phyloP scores from a whole-genome alignment of 495 filamentous ascomycete genomes.

The Aspergillus sclerotiicarbonarius region DNA sequence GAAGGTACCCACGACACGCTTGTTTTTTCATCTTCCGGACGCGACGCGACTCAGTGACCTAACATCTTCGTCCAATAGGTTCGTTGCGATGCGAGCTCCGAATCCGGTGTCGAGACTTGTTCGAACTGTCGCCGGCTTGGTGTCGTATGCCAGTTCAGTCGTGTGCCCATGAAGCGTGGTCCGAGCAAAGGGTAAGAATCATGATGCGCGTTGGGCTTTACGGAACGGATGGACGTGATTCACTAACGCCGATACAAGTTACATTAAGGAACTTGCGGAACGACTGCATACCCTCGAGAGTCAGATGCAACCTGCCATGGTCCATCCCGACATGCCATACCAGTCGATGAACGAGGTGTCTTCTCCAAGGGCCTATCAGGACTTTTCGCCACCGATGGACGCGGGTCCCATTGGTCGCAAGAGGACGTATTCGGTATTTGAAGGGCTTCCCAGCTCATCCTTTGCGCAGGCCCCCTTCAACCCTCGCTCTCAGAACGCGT shows the following conservation, averaged over 20 bases:
- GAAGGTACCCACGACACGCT: slow-evolving; percentile 56
- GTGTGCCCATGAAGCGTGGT: slow-evolving; percentile 91
- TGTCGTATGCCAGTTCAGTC: slow-evolving; percentile 80
- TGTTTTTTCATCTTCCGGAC: slow-evolving; percentile 8
- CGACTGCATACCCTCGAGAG: slow-evolving; percentile 80
- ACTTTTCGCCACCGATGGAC: slow-evolving; percentile 50
- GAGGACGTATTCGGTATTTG: slow-evolving; percentile 57
- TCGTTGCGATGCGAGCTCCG: slow-evolving; percentile 84
- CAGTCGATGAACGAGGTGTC: slow-evolving; percentile 48
- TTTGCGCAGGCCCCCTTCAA: slow-evolving; percentile 47
- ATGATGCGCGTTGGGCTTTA: slow-evolving; percentile 2
- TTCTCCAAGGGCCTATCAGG: slow-evolving; percentile 43
- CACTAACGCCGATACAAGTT: slow-evolving; percentile 51
- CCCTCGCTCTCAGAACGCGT: slow-evolving; percentile 40
- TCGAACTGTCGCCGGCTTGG: slow-evolving; percentile 80
- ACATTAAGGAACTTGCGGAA: slow-evolving; percentile 95
- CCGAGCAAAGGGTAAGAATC: slow-evolving; percentile 85
- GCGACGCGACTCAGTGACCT: slow-evolving; percentile 19
- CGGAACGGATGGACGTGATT: slow-evolving; percentile 8
- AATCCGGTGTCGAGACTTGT: slow-evolving; percentile 75
- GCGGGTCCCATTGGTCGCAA: slow-evolving; percentile 44
- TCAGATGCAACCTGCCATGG: slow-evolving; percentile 51
- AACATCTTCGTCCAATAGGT: slow-evolving; percentile 52
- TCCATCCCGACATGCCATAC: slow-evolving; percentile 47
- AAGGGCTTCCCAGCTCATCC: slow-evolving; percentile 47